Evolutionary conservation across 2,329 filamentous ascomycete genomes (phyloP).

Genomic region (Boeremia lycopersici): DNA sequence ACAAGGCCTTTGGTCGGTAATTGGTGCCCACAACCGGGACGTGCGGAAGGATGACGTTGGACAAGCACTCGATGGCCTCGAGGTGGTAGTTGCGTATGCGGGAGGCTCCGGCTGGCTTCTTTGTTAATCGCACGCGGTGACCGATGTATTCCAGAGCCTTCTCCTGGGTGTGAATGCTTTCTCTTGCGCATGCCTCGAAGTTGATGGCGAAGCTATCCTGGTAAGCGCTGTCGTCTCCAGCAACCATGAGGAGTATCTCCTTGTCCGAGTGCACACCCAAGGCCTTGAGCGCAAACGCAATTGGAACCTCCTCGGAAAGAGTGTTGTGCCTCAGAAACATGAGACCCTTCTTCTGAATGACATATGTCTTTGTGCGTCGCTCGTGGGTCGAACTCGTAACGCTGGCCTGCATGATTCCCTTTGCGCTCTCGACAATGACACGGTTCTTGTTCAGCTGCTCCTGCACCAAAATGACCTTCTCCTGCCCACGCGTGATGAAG

Average conservation of each 20-base stretch:
- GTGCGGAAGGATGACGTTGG: conserved; percentile 92
- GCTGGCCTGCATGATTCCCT: conserved; percentile 90
- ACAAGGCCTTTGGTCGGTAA: conserved; percentile 95
- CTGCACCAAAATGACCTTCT: conserved; percentile 98
- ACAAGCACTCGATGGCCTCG: conserved; percentile 89
- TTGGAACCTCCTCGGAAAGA: conserved; percentile 89
- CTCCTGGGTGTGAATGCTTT: conserved; percentile 88
- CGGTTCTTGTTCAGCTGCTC: conserved; percentile 99
- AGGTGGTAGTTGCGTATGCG: conserved; percentile 77
- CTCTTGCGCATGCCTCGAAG: conserved; percentile 87
- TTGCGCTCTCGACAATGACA: conserved; percentile 96
- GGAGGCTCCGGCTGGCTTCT: conserved; percentile 62
- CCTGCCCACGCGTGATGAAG: conserved; percentile 95
- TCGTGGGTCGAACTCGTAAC: conserved; percentile 94
- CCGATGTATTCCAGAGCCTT: conserved; percentile 95
- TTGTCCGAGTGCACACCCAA: conserved; percentile 93
- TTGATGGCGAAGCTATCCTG: conserved; percentile 96
- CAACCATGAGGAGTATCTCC: conserved; percentile 90
- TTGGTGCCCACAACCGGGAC: conserved; percentile 90
- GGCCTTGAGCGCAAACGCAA: conserved; percentile 90
- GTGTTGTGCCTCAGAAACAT: conserved; percentile 93
- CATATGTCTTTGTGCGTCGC: conserved; percentile 96
- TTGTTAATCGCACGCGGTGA: conserved; percentile 75
- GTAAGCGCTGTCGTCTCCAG: conserved; percentile 83
- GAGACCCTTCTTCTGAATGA: conserved; percentile 89